phyloP scores from a whole-genome alignment of 306 rosid genomes.

The Quillaja saponaria region DNA sequence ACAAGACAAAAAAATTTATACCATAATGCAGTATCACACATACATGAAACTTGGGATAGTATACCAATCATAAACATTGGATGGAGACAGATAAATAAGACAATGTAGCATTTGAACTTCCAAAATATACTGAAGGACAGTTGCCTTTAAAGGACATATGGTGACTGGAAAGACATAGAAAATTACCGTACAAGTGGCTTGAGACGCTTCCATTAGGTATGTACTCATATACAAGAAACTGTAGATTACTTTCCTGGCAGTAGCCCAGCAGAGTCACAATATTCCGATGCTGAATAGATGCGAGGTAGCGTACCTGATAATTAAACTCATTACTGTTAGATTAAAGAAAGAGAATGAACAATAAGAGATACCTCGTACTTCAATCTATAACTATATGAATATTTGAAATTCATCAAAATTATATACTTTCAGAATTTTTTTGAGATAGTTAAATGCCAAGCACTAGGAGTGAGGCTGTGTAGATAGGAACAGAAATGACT shows the following conservation, averaged over 20 bases:
- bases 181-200: slow-evolving; percentile 86
- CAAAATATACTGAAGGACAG: slow-evolving; percentile 8
- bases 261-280: slow-evolving; percentile 85
- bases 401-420: slow-evolving; percentile 22
- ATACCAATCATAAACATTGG: too few species aligned
- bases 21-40: slow-evolving; percentile 8
- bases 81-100: background rate
- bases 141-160: background rate
- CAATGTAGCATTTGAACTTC: background rate
- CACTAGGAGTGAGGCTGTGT: background rate
- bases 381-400: slow-evolving; percentile 5
- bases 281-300: slow-evolving; percentile 76
- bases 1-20: background rate
- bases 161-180: slow-evolving; percentile 41
- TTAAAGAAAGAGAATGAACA: slow-evolving; percentile 38
- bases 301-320: slow-evolving; percentile 77
- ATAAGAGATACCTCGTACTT: slow-evolving; percentile 2
- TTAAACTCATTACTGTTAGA: slow-evolving; percentile 37
- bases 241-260: slow-evolving; percentile 85
- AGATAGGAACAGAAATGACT: slow-evolving; percentile 6
- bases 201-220: slow-evolving; percentile 91
- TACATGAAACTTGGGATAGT: background rate
- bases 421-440: too few species aligned
- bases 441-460: background rate
- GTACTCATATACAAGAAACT: slow-evolving; percentile 84